phyloP scores from a whole-genome alignment of 345 rosid species.

The Litchi chinensis region DNA sequence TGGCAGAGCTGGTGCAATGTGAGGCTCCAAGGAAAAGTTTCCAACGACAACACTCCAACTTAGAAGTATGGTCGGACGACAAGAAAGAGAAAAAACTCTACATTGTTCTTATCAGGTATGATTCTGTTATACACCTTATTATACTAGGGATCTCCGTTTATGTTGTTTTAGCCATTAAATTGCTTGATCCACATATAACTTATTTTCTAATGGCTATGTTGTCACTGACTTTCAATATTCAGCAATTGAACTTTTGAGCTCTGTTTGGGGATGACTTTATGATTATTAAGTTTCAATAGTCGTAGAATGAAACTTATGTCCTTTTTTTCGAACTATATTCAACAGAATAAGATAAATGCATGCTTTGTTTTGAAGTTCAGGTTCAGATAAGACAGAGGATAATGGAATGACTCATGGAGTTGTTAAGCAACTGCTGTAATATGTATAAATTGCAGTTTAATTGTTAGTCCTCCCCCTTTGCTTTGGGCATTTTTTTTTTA shows the following conservation, averaged over 20 bases:
- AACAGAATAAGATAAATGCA: background rate
- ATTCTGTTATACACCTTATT: background rate
- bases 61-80: constrained; percentile 96
- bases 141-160: background rate
- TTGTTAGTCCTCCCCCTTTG: too few relatives aligned
- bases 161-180: constrained; percentile 11
- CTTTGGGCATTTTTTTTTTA: background rate
- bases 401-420: background rate
- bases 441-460: background rate
- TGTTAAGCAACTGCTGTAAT: background rate
- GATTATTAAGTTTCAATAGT: background rate
- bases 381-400: background rate
- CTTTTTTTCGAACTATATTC: background rate
- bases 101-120: constrained; percentile 85
- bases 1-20: constrained; percentile 54
- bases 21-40: constrained; percentile 71
- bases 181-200: background rate
- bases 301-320: background rate
- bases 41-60: constrained; percentile 70
- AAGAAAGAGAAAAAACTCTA: constrained; percentile 89
- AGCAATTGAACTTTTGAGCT: background rate
- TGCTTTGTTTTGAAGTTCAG: background rate
- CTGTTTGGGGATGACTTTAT: background rate
- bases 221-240: background rate
- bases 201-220: background rate